A percentile compares a stretch with the other conserved stretches of the same genome.
Conservation (phyloP, 176 grass and related monocot genomes). For the Paspalum vaginatum region DNA sequence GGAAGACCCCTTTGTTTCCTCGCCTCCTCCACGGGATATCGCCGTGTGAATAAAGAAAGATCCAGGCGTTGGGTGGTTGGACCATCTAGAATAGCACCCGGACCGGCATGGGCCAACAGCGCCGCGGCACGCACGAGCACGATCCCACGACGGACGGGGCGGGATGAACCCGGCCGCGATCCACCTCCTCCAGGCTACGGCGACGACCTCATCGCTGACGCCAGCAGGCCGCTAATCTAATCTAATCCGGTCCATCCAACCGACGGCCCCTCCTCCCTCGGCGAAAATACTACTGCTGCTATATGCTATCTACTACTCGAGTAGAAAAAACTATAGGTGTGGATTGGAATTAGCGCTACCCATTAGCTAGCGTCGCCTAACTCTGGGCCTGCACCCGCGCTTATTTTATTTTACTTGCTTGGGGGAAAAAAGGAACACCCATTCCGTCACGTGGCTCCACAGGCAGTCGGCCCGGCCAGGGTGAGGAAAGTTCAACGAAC, state of each 20-base stretch:
- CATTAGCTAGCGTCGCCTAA: constrained; percentile 14
- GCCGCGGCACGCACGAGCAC: neutral
- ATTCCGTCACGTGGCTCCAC: constrained; percentile 58
- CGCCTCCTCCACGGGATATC: neutral
- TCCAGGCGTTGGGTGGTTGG: neutral
- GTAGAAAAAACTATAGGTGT: neutral
- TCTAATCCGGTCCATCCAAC: constrained; percentile 9
- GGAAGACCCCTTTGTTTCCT: no score
- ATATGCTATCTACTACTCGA: no score
- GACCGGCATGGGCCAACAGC: neutral
- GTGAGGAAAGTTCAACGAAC: constrained; percentile 71
- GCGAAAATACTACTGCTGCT: no score
- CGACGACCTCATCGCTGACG: constrained; percentile 54
- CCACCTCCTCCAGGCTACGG: neutral
- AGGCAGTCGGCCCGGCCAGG: neutral
- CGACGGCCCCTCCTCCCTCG: neutral
- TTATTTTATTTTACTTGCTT: constrained; percentile 18
- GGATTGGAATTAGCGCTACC: neutral
- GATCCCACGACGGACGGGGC: neutral
- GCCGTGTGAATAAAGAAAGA: neutral
- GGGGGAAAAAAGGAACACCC: neutral
- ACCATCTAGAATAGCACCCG: constrained; percentile 31
- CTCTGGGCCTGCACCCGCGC: neutral
- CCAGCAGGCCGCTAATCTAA: constrained; percentile 9
- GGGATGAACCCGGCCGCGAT: neutral